Percentiles rank a stretch among this genome's conserved stretches.
Conservation (phyloP, 2,329 filamentous ascomycete genomes). For the Calonectria ilicicola region DNA sequence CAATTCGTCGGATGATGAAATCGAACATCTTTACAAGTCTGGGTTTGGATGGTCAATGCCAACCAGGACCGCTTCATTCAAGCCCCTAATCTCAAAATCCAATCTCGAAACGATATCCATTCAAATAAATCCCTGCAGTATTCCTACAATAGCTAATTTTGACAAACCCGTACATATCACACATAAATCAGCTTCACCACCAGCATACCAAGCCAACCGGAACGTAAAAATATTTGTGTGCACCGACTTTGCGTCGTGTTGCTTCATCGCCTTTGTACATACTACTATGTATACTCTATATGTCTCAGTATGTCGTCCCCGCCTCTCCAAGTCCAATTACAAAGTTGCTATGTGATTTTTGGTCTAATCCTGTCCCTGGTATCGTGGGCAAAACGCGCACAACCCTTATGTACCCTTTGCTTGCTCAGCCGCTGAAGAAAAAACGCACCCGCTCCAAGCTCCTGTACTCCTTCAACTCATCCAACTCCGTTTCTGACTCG, state of each 20-base stretch:
- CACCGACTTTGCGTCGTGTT: not conserved
- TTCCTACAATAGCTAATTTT: not conserved
- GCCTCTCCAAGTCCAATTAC: conserved; percentile 1
- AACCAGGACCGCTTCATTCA: not conserved
- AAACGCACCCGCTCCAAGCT: not conserved
- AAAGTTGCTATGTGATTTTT: conserved; percentile 13
- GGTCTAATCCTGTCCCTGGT: not conserved
- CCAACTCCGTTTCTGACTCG: not conserved
- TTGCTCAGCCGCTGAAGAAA: conserved; percentile 1
- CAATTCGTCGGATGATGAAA: too few species aligned
- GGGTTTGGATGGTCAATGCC: not conserved
- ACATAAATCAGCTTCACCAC: not conserved
- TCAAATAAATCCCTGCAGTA: not conserved
- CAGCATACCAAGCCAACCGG: not conserved
- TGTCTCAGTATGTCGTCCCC: not conserved
- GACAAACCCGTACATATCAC: not conserved
- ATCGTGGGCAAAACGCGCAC: not conserved
- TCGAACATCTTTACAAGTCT: not conserved
- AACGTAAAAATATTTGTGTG: not conserved
- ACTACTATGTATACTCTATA: not conserved
- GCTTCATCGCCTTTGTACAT: not conserved
- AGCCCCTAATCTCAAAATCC: not conserved
- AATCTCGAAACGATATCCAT: not conserved
- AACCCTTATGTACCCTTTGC: not conserved
- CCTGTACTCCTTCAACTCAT: not conserved